phyloP scores from a whole-genome alignment of 2,329 filamentous ascomycete genomes.

The Phaeomoniella chlamydospora region DNA sequence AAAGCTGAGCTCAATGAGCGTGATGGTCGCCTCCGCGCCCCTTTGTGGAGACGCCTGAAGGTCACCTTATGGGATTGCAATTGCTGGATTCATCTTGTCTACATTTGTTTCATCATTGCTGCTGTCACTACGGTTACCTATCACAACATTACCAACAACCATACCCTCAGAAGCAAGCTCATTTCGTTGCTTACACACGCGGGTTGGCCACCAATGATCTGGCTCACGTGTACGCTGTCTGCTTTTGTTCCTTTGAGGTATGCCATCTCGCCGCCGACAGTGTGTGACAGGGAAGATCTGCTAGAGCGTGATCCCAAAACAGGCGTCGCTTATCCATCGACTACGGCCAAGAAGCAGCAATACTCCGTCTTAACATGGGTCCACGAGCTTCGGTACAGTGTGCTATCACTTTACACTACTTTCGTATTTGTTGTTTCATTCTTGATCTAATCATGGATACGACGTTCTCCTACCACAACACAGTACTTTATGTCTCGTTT shows the following conservation, averaged over 20 bases:
- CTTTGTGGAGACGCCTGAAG: constrained; percentile 31
- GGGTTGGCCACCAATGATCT: constrained; percentile 43
- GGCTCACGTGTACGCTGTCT: constrained; percentile 32
- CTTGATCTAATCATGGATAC: too few species aligned
- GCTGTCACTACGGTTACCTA: constrained; percentile 12
- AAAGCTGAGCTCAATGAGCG: constrained; percentile 39
- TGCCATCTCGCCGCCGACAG: constrained; percentile 38
- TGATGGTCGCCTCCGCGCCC: constrained; percentile 17
- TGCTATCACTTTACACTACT: constrained; percentile 6
- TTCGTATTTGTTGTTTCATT: constrained; percentile 6
- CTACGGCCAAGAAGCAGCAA: constrained; percentile 5
- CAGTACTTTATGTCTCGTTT: too few species aligned
- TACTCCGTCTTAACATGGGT: constrained; percentile 4
- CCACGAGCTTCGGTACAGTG: constrained; percentile 4
- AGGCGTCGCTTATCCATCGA: constrained; percentile 24
- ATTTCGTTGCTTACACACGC: constrained; percentile 38
- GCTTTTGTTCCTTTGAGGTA: constrained; percentile 40
- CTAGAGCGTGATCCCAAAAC: constrained; percentile 31
- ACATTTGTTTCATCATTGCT: constrained; percentile 32
- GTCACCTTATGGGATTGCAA: constrained; percentile 36
- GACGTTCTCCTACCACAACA: too few species aligned
- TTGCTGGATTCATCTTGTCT: constrained; percentile 33
- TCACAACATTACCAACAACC: constrained; percentile 15
- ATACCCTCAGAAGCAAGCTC: constrained; percentile 19
- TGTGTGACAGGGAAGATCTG: constrained; percentile 38